Evolutionary conservation across 352 stramenopile genomes (phyloP), one percentile per base, ranked within the genome.

Genomic region (Phytophthora cryptogea): DNA sequence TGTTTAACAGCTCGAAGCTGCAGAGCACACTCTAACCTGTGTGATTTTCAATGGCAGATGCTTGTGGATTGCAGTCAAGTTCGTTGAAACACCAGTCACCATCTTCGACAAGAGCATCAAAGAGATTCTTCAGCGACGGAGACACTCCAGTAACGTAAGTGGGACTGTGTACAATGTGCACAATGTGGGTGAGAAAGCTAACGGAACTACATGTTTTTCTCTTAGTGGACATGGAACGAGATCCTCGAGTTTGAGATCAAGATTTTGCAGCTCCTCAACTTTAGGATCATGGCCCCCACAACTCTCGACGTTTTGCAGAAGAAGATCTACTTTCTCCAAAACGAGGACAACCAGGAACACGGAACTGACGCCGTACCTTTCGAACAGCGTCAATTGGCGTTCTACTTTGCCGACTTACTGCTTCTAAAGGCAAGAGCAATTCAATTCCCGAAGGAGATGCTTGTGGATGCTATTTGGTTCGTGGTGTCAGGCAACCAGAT

Each of bases 1-100:
- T 3, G 45, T 37, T 45, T 14, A 28, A 8, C 7, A 27, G 16
- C 8, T 44, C 20, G 36, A 5, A 23, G 36, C 8, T 28, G 14
- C 8, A 28, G 16, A 28, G 8, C n/a, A n/a, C n/a, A 44, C 8
- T n/a, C 7, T 7, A 10, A 27, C 14, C 11, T 44, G 33, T 16
- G 32, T n/a, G 32, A n/a, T 11, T 36, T 36, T 9, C 32, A 26
- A 40, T 6, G 59, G 20, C 52, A 88, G 76, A 0, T 90, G 78
- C 14, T 66, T 90, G 8, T 89, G 81, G 81, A 80, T 90, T 31
- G 76, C 81, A 7, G 75, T 88, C 64, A 89, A 90, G 65, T 89
- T 90, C 31, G 69, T 84, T 6, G 77, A 90, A 55, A 88, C 78
- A 0, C 72, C 78, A 0, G 65, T 62, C 39, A 90, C 74, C 20